Conservation (phyloP, 2,329 filamentous ascomycete species). For the Davidsoniella virescens region DNA sequence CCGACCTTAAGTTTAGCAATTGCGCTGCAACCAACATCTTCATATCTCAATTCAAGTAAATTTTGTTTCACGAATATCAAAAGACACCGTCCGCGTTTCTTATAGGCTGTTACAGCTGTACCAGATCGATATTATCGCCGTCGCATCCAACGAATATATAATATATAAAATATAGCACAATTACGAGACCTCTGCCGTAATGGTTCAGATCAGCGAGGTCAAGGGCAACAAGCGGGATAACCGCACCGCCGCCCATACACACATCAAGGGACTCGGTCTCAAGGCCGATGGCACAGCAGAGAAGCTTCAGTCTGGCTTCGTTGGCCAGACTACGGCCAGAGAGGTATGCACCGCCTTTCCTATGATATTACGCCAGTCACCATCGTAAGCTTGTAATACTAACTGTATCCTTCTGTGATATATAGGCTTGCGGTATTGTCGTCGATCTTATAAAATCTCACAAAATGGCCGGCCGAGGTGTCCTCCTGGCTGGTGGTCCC, state of each 20-base stretch:
- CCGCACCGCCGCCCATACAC: slow-evolving; percentile 88
- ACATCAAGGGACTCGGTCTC: slow-evolving; percentile 89
- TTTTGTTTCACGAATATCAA: too few relatives aligned
- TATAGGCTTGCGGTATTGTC: slow-evolving; percentile 82
- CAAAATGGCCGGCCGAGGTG: slow-evolving; percentile 93
- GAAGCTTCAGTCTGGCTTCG: slow-evolving; percentile 63
- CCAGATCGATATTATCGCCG: not conserved
- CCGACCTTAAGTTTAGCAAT: too few relatives aligned
- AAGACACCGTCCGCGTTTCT: too few relatives aligned
- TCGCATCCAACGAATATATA: not conserved
- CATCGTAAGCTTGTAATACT: too few relatives aligned
- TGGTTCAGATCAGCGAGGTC: slow-evolving; percentile 87
- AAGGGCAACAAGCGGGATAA: slow-evolving; percentile 91
- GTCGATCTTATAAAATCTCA: slow-evolving; percentile 91
- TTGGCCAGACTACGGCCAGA: slow-evolving; percentile 73
- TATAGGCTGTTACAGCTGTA: too few relatives aligned
- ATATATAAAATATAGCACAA: not conserved
- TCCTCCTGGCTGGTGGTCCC: slow-evolving; percentile 82
- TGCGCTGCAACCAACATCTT: too few relatives aligned
- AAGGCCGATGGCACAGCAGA: slow-evolving; percentile 76
- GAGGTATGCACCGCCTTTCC: slow-evolving; percentile 43
- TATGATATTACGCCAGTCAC: too few relatives aligned
- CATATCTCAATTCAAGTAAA: too few relatives aligned
- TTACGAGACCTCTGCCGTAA: slow-evolving; percentile 20
- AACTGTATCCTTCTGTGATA: not conserved